These are phyloP conservation scores for Tetraselmis striata DNA, from an alignment of 139 green algal genomes.

Conservation along the genomic window DNA sequence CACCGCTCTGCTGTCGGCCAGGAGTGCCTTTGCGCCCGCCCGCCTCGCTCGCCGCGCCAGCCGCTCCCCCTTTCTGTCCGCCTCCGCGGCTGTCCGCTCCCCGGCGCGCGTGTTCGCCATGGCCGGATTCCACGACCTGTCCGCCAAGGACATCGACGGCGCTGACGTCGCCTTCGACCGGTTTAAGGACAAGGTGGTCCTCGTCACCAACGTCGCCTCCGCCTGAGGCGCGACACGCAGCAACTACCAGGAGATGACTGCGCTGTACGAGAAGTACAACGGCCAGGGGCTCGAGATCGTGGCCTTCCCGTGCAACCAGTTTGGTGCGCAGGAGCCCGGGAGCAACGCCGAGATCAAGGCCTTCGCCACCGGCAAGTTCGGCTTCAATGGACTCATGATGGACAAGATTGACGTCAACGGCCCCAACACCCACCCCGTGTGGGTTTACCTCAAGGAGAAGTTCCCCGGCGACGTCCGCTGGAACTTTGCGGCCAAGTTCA, in stretches of 20 bases:
- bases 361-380: conserved; percentile 58
- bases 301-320: conserved; percentile 75
- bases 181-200: conserved; percentile 60
- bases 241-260: conserved; percentile 49
- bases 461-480: conserved; percentile 49
- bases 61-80: too few relatives aligned
- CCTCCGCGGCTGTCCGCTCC: too few relatives aligned
- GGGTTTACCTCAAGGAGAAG: conserved; percentile 56
- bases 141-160: conserved; percentile 42
- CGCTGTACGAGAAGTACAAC: conserved; percentile 66
- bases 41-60: too few relatives aligned
- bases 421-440: conserved; percentile 42
- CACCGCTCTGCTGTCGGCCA: too few relatives aligned
- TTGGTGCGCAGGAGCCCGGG: conserved; percentile 70
- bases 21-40: too few relatives aligned
- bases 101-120: too few relatives aligned
- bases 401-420: conserved; percentile 68
- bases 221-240: conserved; percentile 17
- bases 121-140: too few relatives aligned
- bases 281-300: conserved; percentile 61
- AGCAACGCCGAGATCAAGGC: conserved; percentile 54
- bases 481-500: conserved; percentile 63
- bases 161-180: conserved; percentile 30
- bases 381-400: conserved; percentile 52
- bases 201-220: conserved; percentile 67